Base-by-base conservation (phyloP, 768 basidiomycete species). In the Russula griseocarnosa region DNA sequence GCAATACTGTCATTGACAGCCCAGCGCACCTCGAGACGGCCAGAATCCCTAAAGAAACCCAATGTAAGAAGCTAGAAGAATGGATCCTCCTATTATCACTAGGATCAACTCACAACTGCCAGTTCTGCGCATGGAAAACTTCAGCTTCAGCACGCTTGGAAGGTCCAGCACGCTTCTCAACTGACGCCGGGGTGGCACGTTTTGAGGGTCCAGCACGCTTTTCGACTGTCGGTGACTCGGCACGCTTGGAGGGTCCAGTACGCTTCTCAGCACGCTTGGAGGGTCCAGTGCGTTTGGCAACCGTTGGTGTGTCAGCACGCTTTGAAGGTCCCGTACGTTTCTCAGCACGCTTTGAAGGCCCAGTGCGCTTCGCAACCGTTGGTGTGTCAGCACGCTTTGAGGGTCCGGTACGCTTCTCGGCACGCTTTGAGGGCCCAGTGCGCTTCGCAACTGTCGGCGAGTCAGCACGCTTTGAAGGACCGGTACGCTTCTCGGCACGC, bases 21-120 rank as follows among this genome's bases (percentile, higher is more conserved):
- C 40, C 28, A 54, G 13, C 51, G 59, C 3, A 53, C 51, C 16
- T 60, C 51, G 11, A 60, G 47, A 44, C 40, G 51, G 11, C 60
- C 51, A 5, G 51, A 16, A 5, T 1, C 1, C 8, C 60, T 60
- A 24, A 53, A 32, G 24, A 60, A 8, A 24, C 10, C n/a, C 13
- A 40, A 16, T 1, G 54, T 26, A 8, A 55, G 54, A 3, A 1
- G 22, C 3, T 22, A 47, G 46, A 47, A 22, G 10, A 47, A 47
- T 9, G 14, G 0, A 13, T 40, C 13, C 2, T 5, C 0, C 16
- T 8, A 14, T 14, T 16, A 26, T 42, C 20, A 0, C n/a, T n/a
- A 5, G 26, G 5, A 52, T n/a, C 38, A 6, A 60, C 46, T 36
- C 32, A 49, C 47, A 11, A 22, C 7, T 42, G 50, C 40, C 11